phyloP scores from a whole-genome alignment of 345 rosid species.

The Murraya koenigii region DNA sequence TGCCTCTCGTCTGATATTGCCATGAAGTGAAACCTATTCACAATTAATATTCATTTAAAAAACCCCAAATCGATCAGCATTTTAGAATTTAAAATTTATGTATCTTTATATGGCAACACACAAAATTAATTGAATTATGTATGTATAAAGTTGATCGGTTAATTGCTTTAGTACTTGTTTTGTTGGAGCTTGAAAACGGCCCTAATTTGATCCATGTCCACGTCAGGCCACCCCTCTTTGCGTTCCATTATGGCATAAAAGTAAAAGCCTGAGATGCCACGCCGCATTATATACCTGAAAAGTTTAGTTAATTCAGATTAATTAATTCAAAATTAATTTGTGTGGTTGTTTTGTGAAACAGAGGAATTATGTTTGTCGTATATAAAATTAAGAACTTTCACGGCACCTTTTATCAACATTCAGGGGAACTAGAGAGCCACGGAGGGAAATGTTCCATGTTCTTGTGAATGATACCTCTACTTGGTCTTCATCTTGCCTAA shows the following conservation, averaged over 20 bases:
- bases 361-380: no score
- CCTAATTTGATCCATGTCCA: conserved; percentile 84
- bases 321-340: no score
- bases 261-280: conserved; percentile 71
- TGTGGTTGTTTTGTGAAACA: background rate
- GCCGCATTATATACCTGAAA: conserved; percentile 62
- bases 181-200: conserved; percentile 71
- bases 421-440: conserved; percentile 48
- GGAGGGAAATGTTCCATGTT: conserved; percentile 42
- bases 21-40: conserved; percentile 72
- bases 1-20: conserved; percentile 69
- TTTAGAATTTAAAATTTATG: no score
- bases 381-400: no score
- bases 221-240: conserved; percentile 71
- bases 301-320: background rate
- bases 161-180: conserved; percentile 31
- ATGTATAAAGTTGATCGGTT: background rate
- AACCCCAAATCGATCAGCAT: no score
- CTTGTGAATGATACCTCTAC: conserved; percentile 67
- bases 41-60: background rate
- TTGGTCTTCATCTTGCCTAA: conserved; percentile 47
- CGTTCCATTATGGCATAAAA: conserved; percentile 71
- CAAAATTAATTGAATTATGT: background rate
- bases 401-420: conserved; percentile 85
- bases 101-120: background rate